phyloP scores from a whole-genome alignment of 208 protist species.

The Leishmania amazonensis region DNA sequence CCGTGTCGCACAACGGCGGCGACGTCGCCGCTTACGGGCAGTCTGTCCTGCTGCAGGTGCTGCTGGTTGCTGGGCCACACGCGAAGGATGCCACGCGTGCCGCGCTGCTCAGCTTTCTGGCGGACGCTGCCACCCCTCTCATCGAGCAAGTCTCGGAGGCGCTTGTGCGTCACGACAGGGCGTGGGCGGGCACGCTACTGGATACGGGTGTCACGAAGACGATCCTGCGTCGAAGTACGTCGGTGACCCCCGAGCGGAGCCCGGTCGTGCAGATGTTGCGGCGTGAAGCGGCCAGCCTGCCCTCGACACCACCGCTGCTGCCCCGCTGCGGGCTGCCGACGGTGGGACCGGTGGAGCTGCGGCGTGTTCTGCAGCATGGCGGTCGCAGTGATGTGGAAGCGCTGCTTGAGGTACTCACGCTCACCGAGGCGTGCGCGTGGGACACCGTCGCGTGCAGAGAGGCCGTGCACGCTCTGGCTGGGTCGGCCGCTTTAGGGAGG shows the following conservation, averaged over 20 bases:
- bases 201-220: slow-evolving; percentile 63
- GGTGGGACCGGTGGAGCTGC: slow-evolving; percentile 19
- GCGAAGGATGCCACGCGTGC: slow-evolving; percentile 36
- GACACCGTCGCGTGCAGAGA: slow-evolving; percentile 15
- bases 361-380: slow-evolving; percentile 17
- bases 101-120: slow-evolving; percentile 50
- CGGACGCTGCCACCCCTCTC: slow-evolving; percentile 27
- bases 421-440: not conserved
- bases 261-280: slow-evolving; percentile 31
- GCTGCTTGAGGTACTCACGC: slow-evolving; percentile 12
- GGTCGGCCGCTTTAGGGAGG: not conserved
- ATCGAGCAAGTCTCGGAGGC: slow-evolving; percentile 43
- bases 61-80: slow-evolving; percentile 45
- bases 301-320: slow-evolving; percentile 27
- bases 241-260: slow-evolving; percentile 20
- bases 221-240: slow-evolving; percentile 20
- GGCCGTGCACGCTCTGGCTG: not conserved
- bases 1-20: slow-evolving; percentile 56
- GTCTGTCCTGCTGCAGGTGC: slow-evolving; percentile 57
- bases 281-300: slow-evolving; percentile 15
- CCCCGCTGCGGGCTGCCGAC: not conserved
- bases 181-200: slow-evolving; percentile 55
- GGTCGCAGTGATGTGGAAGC: slow-evolving; percentile 14
- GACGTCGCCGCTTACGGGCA: slow-evolving; percentile 47
- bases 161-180: slow-evolving; percentile 44